A percentile compares a stretch with the other conserved stretches of the same genome.
Evolutionary conservation across 176 grass and related monocot species (phyloP).

Genomic region (Oryza meyeriana): DNA sequence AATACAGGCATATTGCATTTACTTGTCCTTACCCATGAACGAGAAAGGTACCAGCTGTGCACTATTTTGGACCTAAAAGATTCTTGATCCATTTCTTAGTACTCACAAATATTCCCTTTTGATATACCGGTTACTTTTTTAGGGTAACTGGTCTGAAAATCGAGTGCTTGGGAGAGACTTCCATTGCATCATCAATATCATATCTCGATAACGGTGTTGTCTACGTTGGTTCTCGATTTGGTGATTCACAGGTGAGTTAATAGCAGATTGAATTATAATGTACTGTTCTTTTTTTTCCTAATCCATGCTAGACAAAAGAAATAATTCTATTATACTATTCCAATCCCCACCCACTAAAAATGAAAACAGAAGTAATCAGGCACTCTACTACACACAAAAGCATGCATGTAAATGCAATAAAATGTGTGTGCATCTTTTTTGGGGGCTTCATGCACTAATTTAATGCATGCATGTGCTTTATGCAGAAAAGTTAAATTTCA

Average conservation of each 20-base stretch:
- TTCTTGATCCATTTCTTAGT: background rate
- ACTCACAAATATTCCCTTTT: constrained; percentile 22
- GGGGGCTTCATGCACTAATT: too few relatives aligned
- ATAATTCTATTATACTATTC: too few relatives aligned
- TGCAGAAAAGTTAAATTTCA: background rate
- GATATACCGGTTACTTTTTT: constrained; percentile 27
- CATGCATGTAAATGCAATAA: background rate
- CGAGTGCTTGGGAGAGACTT: constrained; percentile 91
- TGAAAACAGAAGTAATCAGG: background rate
- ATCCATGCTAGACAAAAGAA: background rate
- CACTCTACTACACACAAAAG: background rate
- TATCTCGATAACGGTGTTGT: constrained; percentile 99
- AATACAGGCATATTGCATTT: constrained; percentile 88
- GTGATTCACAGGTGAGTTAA: constrained; percentile 88
- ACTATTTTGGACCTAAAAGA: constrained; percentile 17
- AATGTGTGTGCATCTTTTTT: background rate
- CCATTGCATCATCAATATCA: constrained; percentile 88
- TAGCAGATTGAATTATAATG: background rate
- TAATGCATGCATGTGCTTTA: background rate
- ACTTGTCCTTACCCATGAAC: constrained; percentile 94
- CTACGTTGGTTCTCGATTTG: constrained; percentile 96
- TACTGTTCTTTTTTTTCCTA: background rate
- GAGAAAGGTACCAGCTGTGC: constrained; percentile 64
- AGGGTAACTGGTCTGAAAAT: constrained; percentile 99
- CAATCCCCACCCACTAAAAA: background rate